Base-by-base conservation (phyloP, 2,329 filamentous ascomycete species). In the Parafenestella ontariensis region DNA sequence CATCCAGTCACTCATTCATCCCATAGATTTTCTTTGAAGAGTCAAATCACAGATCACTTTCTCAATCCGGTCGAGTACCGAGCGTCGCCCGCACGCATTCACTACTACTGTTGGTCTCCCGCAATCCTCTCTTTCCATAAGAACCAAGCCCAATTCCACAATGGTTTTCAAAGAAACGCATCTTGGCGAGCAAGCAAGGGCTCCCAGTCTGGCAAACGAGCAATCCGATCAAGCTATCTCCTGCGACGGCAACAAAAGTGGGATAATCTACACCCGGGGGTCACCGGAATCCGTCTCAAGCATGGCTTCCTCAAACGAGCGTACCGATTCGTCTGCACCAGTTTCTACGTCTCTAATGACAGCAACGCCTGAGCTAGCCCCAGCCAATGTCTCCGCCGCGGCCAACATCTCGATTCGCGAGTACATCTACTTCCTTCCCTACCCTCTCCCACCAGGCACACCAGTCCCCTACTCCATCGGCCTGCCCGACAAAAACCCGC, bases 391-490 rank as follows among this genome's bases (percentile, higher is more conserved):
- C 9, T 15, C 20, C 5, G 37, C 20, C 52, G 57, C 33, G 3
- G 39, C 56, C 29, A 73, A 65, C 62, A 84, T 89, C 37, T 89
- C 86, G 0, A 69, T 82, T 46, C 82, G 87, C 41, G 77, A 82
- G 44, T 85, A 81, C 58, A 88, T 89, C 61, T 81, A 81, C 55
- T 87, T 85, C 83, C 75, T 83, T 3, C 82, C 82, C 0, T 56
- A 72, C 49, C 71, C 72, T 0, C 58, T 72, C 1, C 71, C 70
- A 0, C 40, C 54, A 0, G 52, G 49, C 18, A 67, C 64, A 1
- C 66, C 66, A 0, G 40, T 71, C 11, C 70, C 71, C 9, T 74
- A 74, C 62, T 65, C 67, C 1, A 53, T 60, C 44, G 52, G 59
- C 24, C 64, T 74, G 15, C 69, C 70, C 0, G 2, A 49, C 23